Base-by-base conservation (phyloP, 2,329 filamentous ascomycete genomes). In the Cladophialophora carrionii region DNA sequence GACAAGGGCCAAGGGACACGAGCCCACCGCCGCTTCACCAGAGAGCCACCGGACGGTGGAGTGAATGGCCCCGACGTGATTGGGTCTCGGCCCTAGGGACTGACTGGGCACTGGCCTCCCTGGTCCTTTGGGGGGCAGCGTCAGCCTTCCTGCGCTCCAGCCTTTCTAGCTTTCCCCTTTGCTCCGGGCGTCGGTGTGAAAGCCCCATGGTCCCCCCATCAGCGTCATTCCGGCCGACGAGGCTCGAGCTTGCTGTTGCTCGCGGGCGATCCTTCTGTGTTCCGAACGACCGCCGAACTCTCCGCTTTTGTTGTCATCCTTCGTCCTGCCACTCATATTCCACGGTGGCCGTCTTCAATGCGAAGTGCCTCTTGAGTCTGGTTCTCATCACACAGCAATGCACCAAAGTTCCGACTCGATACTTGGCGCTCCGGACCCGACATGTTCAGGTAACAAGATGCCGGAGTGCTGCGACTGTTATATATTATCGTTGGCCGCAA, bases 161-260 rank as follows among this genome's bases (percentile, higher is more conserved):
- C 58, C 58, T 55, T 43, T 61, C 51, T 61, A 24, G 54, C 26
- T 20, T 29, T 55, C 54, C 58, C 58, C 58, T 61, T 61, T 61
- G 58, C 58, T 34, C 58, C 58, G 58, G 57, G 20, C 34, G 34
- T 20, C 49, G 29, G 48, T 54, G 48, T 34, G 48, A 60, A 52
- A 22, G 17, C 57, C 46, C 43, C 22, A 34, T 26, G n/a, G n/a
- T n/a, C 6, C 26, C 26, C 26, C 26, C 32, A 29, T 20, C 55
- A 12, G 37, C 34, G 41, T 57, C 20, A 22, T 58, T 46, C 56
- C 20, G 22, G 32, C 41, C 56, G 56, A 49, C 56, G 17, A 58
- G 57, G 46, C 57, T 60, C 31, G 31, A 31, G 32, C 31, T 24
- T 57, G 57, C 20, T 59, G 32, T 43, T n/a, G 46, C 46, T 14